phyloP scores from a whole-genome alignment of 129 eudicot genomes.

The Scalesia atractyloides region DNA sequence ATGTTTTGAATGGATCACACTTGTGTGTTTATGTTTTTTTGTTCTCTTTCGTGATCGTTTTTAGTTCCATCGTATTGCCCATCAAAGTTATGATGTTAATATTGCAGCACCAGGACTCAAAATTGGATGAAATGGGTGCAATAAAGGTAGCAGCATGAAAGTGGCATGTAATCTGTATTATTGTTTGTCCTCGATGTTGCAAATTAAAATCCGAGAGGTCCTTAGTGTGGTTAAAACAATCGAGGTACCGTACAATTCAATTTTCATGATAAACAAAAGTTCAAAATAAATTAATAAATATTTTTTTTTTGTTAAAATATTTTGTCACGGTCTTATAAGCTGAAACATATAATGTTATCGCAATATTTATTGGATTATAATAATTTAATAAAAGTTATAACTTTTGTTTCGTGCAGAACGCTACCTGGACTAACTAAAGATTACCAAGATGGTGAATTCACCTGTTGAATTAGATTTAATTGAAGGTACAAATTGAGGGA shows the following conservation, averaged over 20 bases:
- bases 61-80: not conserved
- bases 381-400: not conserved
- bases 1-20: conserved; percentile 14
- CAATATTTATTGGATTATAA: not conserved
- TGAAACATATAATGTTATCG: not conserved
- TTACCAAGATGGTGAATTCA: conserved; percentile 49
- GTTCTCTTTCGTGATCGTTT: not conserved
- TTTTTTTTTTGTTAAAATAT: not conserved
- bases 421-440: conserved; percentile 34
- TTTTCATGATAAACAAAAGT: not conserved
- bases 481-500: conserved; percentile 38
- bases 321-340: not conserved
- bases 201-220: conserved; percentile 49
- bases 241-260: conserved; percentile 38
- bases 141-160: conserved; percentile 81
- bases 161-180: conserved; percentile 32
- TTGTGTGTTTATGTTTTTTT: conserved; percentile 3
- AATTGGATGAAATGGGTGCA: conserved; percentile 86
- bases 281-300: not conserved
- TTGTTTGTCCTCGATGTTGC: conserved; percentile 40
- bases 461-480: conserved; percentile 22
- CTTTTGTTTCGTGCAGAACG: conserved; percentile 41
- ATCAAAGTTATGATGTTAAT: conserved; percentile 1
- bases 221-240: conserved; percentile 40
- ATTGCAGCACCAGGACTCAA: conserved; percentile 89